These are phyloP conservation scores for Pseudogymnoascus sp. DNA, from an alignment of 2,329 filamentous ascomycete genomes.

Conservation along the genomic window DNA sequence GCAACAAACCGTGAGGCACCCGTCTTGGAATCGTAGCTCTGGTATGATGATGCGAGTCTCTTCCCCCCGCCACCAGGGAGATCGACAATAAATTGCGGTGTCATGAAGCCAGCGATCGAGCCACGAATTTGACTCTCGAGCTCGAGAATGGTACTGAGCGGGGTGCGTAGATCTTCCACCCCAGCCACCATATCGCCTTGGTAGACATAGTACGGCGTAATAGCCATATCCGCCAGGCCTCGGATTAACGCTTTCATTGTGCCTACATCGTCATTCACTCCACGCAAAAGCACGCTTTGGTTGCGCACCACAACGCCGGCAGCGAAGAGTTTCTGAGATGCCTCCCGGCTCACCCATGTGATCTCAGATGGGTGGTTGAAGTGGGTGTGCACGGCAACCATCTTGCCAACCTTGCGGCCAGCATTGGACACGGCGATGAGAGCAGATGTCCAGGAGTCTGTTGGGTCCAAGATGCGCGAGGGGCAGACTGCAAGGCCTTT, in stretches of 20 bases:
- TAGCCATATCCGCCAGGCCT: slow-evolving; percentile 45
- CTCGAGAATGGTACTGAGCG: slow-evolving; percentile 48
- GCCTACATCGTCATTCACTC: slow-evolving; percentile 46
- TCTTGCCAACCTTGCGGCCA: slow-evolving; percentile 46
- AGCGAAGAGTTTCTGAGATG: slow-evolving; percentile 41
- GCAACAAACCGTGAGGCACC: slow-evolving; percentile 49
- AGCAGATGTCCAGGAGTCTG: slow-evolving; percentile 45
- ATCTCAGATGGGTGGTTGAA: slow-evolving; percentile 57
- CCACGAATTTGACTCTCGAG: slow-evolving; percentile 51
- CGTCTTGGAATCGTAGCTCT: slow-evolving; percentile 43
- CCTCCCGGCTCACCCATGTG: slow-evolving; percentile 48
- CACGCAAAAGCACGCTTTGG: slow-evolving; percentile 50
- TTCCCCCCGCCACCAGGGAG: slow-evolving; percentile 57
- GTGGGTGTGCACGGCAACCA: slow-evolving; percentile 55
- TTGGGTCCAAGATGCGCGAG: slow-evolving; percentile 42
- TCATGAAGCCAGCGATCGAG: slow-evolving; percentile 53
- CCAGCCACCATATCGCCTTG: slow-evolving; percentile 54
- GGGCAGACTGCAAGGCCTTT: slow-evolving; percentile 55
- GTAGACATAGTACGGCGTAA: slow-evolving; percentile 56
- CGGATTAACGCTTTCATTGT: slow-evolving; percentile 48
- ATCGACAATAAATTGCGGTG: slow-evolving; percentile 55
- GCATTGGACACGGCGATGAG: slow-evolving; percentile 43
- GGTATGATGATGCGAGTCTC: slow-evolving; percentile 44
- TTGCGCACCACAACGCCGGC: slow-evolving; percentile 49
- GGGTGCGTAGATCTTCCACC: slow-evolving; percentile 55